Conservation (phyloP, 2,329 filamentous ascomycete species). For the Mycosphaerella sp. region DNA sequence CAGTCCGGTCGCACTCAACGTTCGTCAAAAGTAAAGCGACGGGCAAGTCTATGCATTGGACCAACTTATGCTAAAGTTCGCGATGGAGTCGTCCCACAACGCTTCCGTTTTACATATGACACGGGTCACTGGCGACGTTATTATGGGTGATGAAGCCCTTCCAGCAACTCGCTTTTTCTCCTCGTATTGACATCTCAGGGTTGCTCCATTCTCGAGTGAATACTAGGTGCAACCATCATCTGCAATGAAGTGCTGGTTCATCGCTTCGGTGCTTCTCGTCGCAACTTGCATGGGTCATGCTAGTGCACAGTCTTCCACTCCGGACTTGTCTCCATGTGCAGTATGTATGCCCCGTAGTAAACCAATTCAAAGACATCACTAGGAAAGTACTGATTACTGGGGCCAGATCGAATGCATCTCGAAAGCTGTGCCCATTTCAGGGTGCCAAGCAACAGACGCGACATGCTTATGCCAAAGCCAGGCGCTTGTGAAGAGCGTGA, state of each 20-base stretch:
- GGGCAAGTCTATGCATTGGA: neutral
- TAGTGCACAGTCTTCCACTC: neutral
- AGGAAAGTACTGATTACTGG: neutral
- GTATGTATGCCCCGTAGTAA: neutral
- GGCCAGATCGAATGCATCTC: neutral
- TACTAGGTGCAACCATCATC: neutral
- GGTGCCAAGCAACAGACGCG: constrained; percentile 12
- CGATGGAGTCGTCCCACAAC: neutral
- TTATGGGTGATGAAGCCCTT: neutral
- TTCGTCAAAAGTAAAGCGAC: neutral
- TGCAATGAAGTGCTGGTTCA: neutral
- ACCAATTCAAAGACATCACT: neutral
- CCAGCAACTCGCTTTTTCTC: neutral
- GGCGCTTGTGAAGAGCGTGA: neutral
- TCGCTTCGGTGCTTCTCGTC: neutral
- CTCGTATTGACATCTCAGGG: neutral
- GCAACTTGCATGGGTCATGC: neutral
- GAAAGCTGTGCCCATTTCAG: neutral
- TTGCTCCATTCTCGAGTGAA: neutral
- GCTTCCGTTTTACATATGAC: neutral
- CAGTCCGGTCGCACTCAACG: neutral
- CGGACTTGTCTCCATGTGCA: neutral
- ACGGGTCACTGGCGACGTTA: neutral
- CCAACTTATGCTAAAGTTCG: neutral
- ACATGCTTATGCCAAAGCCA: constrained; percentile 3